Percentiles rank a stretch among this genome's conserved stretches.
phyloP scores from a whole-genome alignment of 225 moss, liverwort and hornwort species.

The Polytrichum formosum region DNA sequence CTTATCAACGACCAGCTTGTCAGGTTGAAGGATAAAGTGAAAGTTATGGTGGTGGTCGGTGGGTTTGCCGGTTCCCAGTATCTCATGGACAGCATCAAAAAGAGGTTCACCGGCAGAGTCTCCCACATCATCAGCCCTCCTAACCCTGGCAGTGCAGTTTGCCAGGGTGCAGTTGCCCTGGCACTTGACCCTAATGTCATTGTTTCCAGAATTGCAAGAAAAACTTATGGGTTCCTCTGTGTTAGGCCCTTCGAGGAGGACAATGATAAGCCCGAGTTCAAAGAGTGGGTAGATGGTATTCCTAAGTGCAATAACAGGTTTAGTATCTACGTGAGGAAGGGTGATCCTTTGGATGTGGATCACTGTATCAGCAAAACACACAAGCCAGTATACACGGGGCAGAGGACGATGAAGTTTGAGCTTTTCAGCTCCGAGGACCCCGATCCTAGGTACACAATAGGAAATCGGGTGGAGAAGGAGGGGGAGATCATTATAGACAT shows the following conservation, averaged over 20 bases:
- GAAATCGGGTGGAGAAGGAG: conserved; percentile 26
- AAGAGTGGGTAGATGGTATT: conserved; percentile 28
- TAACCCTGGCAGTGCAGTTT: conserved; percentile 51
- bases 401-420: conserved; percentile 14
- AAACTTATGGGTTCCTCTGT: conserved; percentile 43
- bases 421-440: conserved; percentile 34
- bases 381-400: conserved; percentile 17
- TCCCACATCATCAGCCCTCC: conserved; percentile 37
- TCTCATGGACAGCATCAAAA: conserved; percentile 33
- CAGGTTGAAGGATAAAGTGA: conserved; percentile 13
- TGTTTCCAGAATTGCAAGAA: conserved; percentile 36
- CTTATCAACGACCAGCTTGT: conserved; percentile 38
- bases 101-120: conserved; percentile 26
- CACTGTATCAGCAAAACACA: conserved; percentile 24
- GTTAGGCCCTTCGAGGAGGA: conserved; percentile 13
- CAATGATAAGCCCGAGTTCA: conserved; percentile 26
- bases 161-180: conserved; percentile 54
- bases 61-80: conserved; percentile 65
- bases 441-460: conserved; percentile 37
- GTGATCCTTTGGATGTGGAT: conserved; percentile 22
- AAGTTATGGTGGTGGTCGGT: conserved; percentile 50
- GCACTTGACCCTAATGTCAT: conserved; percentile 34
- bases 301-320: conserved; percentile 33
- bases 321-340: conserved; percentile 23
- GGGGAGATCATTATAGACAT: conserved; percentile 42